Evolutionary conservation across 495 filamentous ascomycete genomes (phyloP).

Genomic region (Penicillium riverlandense): DNA sequence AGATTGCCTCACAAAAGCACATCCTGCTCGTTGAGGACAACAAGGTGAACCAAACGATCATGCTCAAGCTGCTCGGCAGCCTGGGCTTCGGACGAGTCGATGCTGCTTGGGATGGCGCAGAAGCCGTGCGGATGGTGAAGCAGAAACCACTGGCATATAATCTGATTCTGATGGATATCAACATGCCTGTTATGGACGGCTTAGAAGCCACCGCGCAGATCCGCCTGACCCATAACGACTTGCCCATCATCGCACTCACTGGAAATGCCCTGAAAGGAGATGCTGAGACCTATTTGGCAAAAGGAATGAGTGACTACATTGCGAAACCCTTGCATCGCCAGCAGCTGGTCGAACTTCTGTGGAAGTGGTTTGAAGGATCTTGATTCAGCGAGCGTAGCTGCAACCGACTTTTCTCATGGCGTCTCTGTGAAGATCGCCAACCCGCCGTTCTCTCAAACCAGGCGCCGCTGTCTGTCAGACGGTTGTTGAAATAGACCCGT

Average conservation of each 20-base stretch:
- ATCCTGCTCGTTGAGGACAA: slow-evolving; percentile 55
- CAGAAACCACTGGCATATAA: slow-evolving; percentile 45
- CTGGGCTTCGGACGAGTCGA: slow-evolving; percentile 49
- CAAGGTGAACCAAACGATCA: slow-evolving; percentile 56
- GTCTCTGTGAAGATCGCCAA: no score
- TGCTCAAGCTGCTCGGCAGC: slow-evolving; percentile 48
- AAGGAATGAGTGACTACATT: slow-evolving; percentile 58
- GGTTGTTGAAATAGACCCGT: no score
- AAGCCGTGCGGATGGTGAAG: slow-evolving; percentile 47
- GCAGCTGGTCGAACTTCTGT: slow-evolving; percentile 25
- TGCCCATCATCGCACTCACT: slow-evolving; percentile 59
- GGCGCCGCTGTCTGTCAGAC: no score
- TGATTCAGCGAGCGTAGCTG: no score
- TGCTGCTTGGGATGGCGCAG: slow-evolving; percentile 47
- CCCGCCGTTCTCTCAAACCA: no score
- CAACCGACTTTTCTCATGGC: no score
- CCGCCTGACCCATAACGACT: slow-evolving; percentile 40
- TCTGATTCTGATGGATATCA: slow-evolving; percentile 55
- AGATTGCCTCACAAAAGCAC: slow-evolving; percentile 36
- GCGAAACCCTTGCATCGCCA: slow-evolving; percentile 51
- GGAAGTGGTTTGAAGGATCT: slow-evolving; percentile 23
- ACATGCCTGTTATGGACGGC: slow-evolving; percentile 69
- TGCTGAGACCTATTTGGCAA: slow-evolving; percentile 47
- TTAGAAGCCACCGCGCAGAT: slow-evolving; percentile 57
- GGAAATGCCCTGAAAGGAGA: slow-evolving; percentile 58